phyloP scores from a whole-genome alignment of 495 filamentous ascomycete genomes.

The Bombardia bombarda region DNA sequence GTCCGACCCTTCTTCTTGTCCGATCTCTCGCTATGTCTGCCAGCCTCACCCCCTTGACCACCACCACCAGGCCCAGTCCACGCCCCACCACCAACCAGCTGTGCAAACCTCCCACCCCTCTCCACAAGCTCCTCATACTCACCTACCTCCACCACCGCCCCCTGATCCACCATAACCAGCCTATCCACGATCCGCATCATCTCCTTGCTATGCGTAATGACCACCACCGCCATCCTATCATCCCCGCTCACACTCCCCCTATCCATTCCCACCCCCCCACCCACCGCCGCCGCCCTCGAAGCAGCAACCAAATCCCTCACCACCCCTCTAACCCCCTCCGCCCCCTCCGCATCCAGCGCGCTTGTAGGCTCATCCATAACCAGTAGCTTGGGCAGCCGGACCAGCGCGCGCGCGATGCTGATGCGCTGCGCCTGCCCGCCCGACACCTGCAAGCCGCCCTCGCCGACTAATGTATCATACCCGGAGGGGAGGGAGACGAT shows the following conservation, averaged over 20 bases:
- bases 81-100: conserved; percentile 3
- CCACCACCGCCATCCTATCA: conserved; percentile 48
- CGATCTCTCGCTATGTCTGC: neutral
- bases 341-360: conserved; percentile 65
- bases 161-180: conserved; percentile 62
- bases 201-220: conserved; percentile 69
- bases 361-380: conserved; percentile 87
- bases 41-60: no score
- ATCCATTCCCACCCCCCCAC: neutral
- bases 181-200: conserved; percentile 77
- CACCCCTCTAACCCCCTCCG: conserved; percentile 56
- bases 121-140: conserved; percentile 1
- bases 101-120: conserved; percentile 1
- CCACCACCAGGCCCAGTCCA: neutral
- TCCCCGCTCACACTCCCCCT: neutral
- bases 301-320: conserved; percentile 43
- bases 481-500: conserved; percentile 62
- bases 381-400: conserved; percentile 59
- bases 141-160: conserved; percentile 51
- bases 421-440: conserved; percentile 83
- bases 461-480: conserved; percentile 70
- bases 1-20: neutral
- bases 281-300: neutral
- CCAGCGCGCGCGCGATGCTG: conserved; percentile 72
- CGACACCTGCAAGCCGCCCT: conserved; percentile 65